Evolutionary conservation across 345 rosid genomes (phyloP).

Genomic region (Capsella bursapastoris): DNA sequence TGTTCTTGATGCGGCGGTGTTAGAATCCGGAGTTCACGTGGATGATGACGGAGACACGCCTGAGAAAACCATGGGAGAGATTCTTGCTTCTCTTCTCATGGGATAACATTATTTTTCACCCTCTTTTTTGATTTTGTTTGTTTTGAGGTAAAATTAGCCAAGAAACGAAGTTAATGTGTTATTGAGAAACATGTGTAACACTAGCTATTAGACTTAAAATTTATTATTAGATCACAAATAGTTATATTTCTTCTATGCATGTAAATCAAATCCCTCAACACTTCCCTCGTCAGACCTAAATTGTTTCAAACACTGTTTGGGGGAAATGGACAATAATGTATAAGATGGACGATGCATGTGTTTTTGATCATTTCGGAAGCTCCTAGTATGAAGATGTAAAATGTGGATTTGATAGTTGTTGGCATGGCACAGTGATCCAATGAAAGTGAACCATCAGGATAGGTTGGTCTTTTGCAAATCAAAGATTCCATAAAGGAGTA

Average conservation of each 20-base stretch:
- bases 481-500: not conserved
- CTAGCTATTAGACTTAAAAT: slow-evolving; percentile 22
- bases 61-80: slow-evolving; percentile 93
- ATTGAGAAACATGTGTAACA: slow-evolving; percentile 34
- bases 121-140: not conserved
- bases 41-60: slow-evolving; percentile 59
- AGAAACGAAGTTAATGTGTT: slow-evolving; percentile 34
- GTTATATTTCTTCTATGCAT: slow-evolving; percentile 9
- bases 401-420: not conserved
- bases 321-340: too few relatives aligned
- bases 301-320: not conserved
- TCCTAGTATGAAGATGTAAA: too few relatives aligned
- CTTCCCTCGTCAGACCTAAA: not conserved
- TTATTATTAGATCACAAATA: slow-evolving; percentile 22
- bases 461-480: not conserved
- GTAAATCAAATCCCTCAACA: slow-evolving; percentile 16
- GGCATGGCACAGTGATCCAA: not conserved
- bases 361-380: too few relatives aligned
- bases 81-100: slow-evolving; percentile 79
- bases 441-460: not conserved
- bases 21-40: slow-evolving; percentile 72
- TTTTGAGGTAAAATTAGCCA: slow-evolving; percentile 32
- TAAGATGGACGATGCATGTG: too few relatives aligned
- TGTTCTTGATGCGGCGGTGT: slow-evolving; percentile 86
- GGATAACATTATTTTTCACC: slow-evolving; percentile 42